Conservation (phyloP, 441 rosid genomes). For the Aleurites moluccanus region DNA sequence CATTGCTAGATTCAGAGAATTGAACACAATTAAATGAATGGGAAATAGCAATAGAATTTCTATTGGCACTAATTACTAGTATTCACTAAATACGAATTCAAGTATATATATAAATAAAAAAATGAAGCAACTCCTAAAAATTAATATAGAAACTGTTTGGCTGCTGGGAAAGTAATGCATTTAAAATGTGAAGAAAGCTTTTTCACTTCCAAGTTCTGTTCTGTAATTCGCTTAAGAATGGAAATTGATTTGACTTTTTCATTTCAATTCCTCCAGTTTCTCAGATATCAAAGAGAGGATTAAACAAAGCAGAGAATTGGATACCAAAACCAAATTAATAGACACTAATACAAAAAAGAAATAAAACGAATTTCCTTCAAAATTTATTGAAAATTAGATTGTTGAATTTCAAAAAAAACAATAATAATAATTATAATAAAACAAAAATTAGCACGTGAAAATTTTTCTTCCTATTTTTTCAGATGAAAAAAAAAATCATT, state of each 20-base stretch:
- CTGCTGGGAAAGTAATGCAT: neutral
- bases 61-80: slow-evolving; percentile 8
- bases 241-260: neutral
- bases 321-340: neutral
- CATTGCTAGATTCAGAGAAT: slow-evolving; percentile 15
- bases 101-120: no score
- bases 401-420: neutral
- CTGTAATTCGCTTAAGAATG: neutral
- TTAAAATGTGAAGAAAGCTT: neutral
- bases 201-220: no score
- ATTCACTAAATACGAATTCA: no score
- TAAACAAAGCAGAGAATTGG: neutral
- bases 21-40: slow-evolving; percentile 13
- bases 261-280: slow-evolving; percentile 23
- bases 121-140: neutral
- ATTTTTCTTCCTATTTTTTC: slow-evolving; percentile 9
- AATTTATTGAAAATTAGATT: neutral
- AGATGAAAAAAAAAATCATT: slow-evolving; percentile 34
- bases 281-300: slow-evolving; percentile 29
- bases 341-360: neutral
- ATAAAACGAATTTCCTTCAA: neutral
- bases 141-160: slow-evolving; percentile 12
- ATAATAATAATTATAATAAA: no score
- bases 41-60: slow-evolving; percentile 9
- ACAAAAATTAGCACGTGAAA: no score